Evolutionary conservation across 202 grass and related monocot genomes (phyloP).

Genomic region (Bolboschoenoplectus hybrid): DNA sequence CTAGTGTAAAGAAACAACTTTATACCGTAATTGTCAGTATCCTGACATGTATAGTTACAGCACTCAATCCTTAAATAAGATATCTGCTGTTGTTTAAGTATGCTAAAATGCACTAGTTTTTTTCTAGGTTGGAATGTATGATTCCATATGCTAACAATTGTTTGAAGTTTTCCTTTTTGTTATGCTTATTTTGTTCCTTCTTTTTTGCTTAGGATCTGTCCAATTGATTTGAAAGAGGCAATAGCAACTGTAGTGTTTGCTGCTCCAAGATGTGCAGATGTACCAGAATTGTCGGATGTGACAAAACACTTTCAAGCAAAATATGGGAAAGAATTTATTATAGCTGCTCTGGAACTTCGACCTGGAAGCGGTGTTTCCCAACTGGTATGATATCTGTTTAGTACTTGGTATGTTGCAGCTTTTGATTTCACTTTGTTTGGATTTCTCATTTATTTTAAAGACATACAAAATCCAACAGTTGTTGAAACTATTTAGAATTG

Average conservation of each 20-base stretch:
- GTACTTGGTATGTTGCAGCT: background rate
- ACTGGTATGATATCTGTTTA: constrained; percentile 38
- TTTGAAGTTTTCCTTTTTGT: background rate
- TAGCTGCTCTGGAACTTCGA: constrained; percentile 39
- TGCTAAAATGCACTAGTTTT: background rate
- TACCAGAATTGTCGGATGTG: constrained; percentile 44
- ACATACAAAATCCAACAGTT: background rate
- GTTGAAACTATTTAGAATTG: background rate
- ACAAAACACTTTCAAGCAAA: constrained; percentile 45
- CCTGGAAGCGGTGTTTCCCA: constrained; percentile 46
- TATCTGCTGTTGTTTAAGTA: background rate
- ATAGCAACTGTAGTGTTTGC: constrained; percentile 49
- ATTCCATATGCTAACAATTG: background rate
- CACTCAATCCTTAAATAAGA: background rate
- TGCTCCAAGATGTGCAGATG: constrained; percentile 47
- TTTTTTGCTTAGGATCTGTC: constrained; percentile 41
- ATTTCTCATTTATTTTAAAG: background rate
- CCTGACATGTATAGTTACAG: constrained; percentile 2
- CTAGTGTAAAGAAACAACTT: background rate
- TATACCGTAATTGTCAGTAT: background rate
- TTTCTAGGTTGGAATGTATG: background rate
- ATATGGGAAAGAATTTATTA: constrained; percentile 52
- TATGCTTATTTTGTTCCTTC: background rate
- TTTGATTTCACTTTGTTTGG: background rate
- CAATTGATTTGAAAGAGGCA: constrained; percentile 50